Conservation (phyloP, 495 filamentous ascomycete genomes). For the Tuber microsphaerosporum region DNA sequence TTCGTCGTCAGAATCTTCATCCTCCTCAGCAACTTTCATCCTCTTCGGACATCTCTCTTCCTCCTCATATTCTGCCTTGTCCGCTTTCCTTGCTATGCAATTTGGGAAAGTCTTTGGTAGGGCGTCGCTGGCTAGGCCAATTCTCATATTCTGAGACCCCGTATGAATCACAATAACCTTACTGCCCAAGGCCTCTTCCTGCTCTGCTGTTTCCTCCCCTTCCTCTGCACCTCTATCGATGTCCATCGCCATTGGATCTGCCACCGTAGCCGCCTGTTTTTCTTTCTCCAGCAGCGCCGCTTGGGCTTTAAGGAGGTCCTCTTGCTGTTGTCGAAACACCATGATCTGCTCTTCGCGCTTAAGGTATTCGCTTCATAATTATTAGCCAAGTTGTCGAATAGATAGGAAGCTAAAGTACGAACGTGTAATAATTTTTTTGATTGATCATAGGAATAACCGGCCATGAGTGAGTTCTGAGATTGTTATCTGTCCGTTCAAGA, state of each 20-base stretch:
- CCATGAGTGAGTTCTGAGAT: slow-evolving; percentile 90
- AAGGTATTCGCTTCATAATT: slow-evolving; percentile 69
- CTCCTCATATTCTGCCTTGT: slow-evolving; percentile 73
- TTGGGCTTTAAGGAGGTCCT: slow-evolving; percentile 47
- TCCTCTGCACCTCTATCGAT: slow-evolving; percentile 52
- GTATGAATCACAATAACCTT: slow-evolving; percentile 94
- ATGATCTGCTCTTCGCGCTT: slow-evolving; percentile 96
- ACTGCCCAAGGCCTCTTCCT: slow-evolving; percentile 53
- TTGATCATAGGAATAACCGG: slow-evolving; percentile 87
- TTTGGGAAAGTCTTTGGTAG: slow-evolving; percentile 90
- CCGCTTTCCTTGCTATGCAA: slow-evolving; percentile 72
- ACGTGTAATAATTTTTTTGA: slow-evolving; percentile 99
- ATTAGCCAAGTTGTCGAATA: not conserved
- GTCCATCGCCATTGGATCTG: slow-evolving; percentile 43
- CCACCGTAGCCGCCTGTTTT: slow-evolving; percentile 16
- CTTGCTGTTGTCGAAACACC: slow-evolving; percentile 65
- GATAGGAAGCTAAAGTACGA: slow-evolving; percentile 43
- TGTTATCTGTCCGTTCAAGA: slow-evolving; percentile 92
- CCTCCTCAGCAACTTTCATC: slow-evolving; percentile 62
- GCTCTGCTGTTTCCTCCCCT: slow-evolving; percentile 50
- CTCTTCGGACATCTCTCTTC: slow-evolving; percentile 79
- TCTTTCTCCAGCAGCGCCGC: slow-evolving; percentile 38
- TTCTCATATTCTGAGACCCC: slow-evolving; percentile 93
- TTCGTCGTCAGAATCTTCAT: slow-evolving; percentile 49
- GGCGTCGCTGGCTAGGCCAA: slow-evolving; percentile 89